Conservation (phyloP, 2,329 filamentous ascomycete species). For the Dothistroma pini region DNA sequence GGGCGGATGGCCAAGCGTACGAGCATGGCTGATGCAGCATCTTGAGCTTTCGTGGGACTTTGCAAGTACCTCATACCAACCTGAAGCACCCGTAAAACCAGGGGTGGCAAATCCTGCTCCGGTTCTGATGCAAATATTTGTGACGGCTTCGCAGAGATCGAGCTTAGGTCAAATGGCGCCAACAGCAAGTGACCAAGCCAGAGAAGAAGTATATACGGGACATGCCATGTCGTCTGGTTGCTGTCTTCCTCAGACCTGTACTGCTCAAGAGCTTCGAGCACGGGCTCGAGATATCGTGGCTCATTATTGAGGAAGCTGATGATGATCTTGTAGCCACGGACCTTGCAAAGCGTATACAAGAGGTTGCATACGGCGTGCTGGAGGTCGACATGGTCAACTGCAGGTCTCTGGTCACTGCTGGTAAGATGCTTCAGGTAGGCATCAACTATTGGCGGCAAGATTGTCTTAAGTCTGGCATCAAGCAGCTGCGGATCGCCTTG, state of each 20-base stretch:
- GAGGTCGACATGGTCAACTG: slow-evolving; percentile 38
- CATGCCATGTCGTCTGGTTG: slow-evolving; percentile 61
- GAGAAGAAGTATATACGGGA: slow-evolving; percentile 79
- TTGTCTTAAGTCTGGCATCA: slow-evolving; percentile 72
- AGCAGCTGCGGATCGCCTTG: slow-evolving; percentile 94
- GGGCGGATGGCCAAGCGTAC: slow-evolving; percentile 76
- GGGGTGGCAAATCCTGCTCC: slow-evolving; percentile 60
- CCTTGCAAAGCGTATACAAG: slow-evolving; percentile 89
- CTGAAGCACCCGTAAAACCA: slow-evolving; percentile 67
- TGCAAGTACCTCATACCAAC: slow-evolving; percentile 69
- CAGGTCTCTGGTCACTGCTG: slow-evolving; percentile 5
- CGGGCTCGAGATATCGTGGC: slow-evolving; percentile 74
- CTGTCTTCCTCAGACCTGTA: slow-evolving; percentile 36
- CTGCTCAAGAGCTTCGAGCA: slow-evolving; percentile 71
- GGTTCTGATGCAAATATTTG: slow-evolving; percentile 51
- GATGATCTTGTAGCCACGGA: slow-evolving; percentile 89
- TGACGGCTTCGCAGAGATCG: slow-evolving; percentile 60
- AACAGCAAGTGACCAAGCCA: slow-evolving; percentile 62
- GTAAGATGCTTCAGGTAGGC: slow-evolving; percentile 69
- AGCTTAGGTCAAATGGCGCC: slow-evolving; percentile 84
- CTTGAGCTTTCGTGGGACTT: slow-evolving; percentile 78
- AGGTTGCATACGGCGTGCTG: slow-evolving; percentile 71
- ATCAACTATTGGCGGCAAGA: slow-evolving; percentile 70
- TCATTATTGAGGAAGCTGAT: slow-evolving; percentile 89
- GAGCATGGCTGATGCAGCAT: slow-evolving; percentile 78